Percentiles rank a stretch among this genome's conserved stretches.
These are phyloP conservation scores for Umbelopsis vinacea DNA, from an alignment of 192 early-diverging fungal genomes.

Conservation along the genomic window DNA sequence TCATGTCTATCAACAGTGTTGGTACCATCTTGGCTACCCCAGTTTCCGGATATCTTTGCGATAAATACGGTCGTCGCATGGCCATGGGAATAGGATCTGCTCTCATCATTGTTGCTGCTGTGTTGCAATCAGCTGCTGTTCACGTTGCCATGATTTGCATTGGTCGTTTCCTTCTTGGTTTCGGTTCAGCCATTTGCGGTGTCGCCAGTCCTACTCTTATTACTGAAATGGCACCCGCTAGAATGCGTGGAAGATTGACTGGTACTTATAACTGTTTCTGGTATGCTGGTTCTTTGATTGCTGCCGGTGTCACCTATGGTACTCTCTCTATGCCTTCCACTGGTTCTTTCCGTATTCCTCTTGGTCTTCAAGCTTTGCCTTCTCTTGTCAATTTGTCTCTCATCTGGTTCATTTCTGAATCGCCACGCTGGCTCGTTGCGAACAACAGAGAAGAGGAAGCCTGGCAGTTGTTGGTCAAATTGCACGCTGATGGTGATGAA, in stretches of 20 bases:
- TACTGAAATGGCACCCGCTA: slow-evolving; percentile 75
- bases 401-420: slow-evolving; percentile 65
- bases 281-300: slow-evolving; percentile 55
- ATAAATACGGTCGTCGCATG: slow-evolving; percentile 63
- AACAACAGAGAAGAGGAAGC: slow-evolving; percentile 58
- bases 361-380: slow-evolving; percentile 54
- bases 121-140: slow-evolving; percentile 66
- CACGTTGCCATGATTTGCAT: slow-evolving; percentile 62
- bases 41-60: slow-evolving; percentile 61
- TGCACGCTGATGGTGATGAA: slow-evolving; percentile 54
- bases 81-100: slow-evolving; percentile 61
- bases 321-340: slow-evolving; percentile 41
- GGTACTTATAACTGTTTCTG: slow-evolving; percentile 48
- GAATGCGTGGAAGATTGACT: slow-evolving; percentile 81
- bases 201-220: slow-evolving; percentile 62
- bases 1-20: slow-evolving; percentile 63
- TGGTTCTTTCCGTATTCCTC: slow-evolving; percentile 57
- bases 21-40: slow-evolving; percentile 72
- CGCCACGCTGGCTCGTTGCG: slow-evolving; percentile 65
- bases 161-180: slow-evolving; percentile 77
- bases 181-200: slow-evolving; percentile 73
- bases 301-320: slow-evolving; percentile 60
- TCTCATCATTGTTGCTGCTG: slow-evolving; percentile 69
- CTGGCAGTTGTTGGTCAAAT: slow-evolving; percentile 49
- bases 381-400: slow-evolving; percentile 56